Evolutionary conservation across 805 yeast species (phyloP).

Genomic region (Zygoascus bituminiphila): DNA sequence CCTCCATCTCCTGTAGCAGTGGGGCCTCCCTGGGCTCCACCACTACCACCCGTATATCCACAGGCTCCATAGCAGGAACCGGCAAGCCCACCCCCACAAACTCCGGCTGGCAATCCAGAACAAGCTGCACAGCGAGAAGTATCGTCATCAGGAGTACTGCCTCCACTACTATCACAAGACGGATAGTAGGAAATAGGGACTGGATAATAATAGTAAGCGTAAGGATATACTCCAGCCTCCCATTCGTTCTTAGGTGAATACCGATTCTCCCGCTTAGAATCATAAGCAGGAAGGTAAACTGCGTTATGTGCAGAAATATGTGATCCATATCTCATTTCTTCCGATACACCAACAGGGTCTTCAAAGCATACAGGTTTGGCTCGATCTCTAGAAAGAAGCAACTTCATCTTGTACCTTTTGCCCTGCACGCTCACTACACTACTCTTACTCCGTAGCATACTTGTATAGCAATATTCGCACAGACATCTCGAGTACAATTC

Average conservation of each 20-base stretch:
- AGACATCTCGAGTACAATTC: slow-evolving; percentile 14
- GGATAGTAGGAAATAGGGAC: background rate
- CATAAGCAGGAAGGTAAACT: background rate
- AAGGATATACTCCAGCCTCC: background rate
- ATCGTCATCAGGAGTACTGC: background rate
- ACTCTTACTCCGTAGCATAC: background rate
- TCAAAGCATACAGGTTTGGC: background rate
- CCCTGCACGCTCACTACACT: background rate
- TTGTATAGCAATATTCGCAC: slow-evolving; percentile 14
- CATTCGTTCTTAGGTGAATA: background rate
- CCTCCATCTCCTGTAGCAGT: no score
- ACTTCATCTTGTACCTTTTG: background rate
- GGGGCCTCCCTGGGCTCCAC: no score
- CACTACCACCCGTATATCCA: no score
- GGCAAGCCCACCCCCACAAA: background rate
- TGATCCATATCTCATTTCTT: background rate
- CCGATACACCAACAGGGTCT: background rate
- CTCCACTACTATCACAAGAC: background rate
- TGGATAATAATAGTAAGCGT: background rate
- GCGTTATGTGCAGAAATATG: slow-evolving; percentile 14
- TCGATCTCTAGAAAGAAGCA: background rate
- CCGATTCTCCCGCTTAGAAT: slow-evolving; percentile 3
- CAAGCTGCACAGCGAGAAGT: background rate
- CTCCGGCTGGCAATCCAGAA: background rate
- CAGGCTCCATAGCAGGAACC: background rate